phyloP scores from a whole-genome alignment of 192 early-diverging fungal genomes.

The Coemansia sp. region DNA sequence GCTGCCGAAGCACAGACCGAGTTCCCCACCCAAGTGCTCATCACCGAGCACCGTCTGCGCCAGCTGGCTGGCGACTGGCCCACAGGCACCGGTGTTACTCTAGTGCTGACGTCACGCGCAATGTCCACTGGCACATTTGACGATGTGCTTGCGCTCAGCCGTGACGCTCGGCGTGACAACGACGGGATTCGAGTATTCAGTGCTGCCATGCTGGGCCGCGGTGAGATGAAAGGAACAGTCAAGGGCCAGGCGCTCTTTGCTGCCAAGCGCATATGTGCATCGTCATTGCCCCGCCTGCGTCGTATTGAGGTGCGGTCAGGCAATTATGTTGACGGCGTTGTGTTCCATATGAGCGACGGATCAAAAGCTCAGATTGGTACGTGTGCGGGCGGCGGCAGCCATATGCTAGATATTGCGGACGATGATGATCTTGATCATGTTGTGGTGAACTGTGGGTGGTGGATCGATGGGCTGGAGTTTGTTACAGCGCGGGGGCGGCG shows the following conservation, averaged over 20 bases:
- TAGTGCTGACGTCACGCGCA: conserved; percentile 40
- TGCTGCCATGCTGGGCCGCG: conserved; percentile 37
- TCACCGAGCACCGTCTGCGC: conserved; percentile 15
- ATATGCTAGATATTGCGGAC: conserved; percentile 35
- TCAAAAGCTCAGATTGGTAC: conserved; percentile 45
- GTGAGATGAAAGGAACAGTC: conserved; percentile 38
- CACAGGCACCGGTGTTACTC: conserved; percentile 25
- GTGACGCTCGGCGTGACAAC: conserved; percentile 2
- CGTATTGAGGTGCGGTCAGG: conserved; percentile 51
- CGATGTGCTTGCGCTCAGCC: not conserved
- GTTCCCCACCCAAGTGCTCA: conserved; percentile 23
- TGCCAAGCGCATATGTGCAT: conserved; percentile 17
- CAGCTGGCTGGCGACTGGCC: conserved; percentile 36
- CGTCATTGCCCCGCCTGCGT: conserved; percentile 18
- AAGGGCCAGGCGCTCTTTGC: conserved; percentile 34
- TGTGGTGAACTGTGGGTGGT: conserved; percentile 57
- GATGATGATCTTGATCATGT: conserved; percentile 57
- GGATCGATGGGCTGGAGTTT: conserved; percentile 65
- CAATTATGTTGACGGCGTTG: conserved; percentile 57
- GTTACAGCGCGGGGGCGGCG: conserved; percentile 51
- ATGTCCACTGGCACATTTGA: conserved; percentile 25
- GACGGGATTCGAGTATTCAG: conserved; percentile 32
- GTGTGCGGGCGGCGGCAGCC: conserved; percentile 30
- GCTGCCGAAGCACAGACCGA: conserved; percentile 25
- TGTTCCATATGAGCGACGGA: conserved; percentile 53